Percentiles rank a stretch among this genome's conserved stretches.
These are phyloP conservation scores for Phytopythium oedochilum DNA, from an alignment of 352 stramenopile genomes.

Conservation along the genomic window DNA sequence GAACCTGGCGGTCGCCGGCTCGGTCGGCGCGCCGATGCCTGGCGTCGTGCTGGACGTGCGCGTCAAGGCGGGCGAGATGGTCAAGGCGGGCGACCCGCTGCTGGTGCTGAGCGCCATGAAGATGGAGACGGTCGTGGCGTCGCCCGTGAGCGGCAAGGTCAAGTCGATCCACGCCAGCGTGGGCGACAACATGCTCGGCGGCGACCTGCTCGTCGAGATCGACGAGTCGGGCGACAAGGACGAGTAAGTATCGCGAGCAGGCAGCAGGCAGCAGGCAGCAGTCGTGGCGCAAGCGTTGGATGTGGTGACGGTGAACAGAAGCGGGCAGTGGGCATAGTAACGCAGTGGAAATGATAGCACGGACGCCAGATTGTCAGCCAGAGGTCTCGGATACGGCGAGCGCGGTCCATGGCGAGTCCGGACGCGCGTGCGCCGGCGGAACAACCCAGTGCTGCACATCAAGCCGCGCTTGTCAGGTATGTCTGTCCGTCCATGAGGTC, in stretches of 20 bases:
- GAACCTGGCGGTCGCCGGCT: conserved; percentile 61
- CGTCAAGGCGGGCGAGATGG: conserved; percentile 89
- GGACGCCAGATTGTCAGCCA: background rate
- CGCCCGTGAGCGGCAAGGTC: conserved; percentile 88
- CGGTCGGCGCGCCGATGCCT: conserved; percentile 96
- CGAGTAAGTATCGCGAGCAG: conserved; percentile 22
- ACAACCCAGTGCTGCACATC: conserved; percentile 1
- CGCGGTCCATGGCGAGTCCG: background rate
- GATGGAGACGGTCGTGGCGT: conserved; percentile 97
- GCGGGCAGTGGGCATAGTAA: too few relatives aligned
- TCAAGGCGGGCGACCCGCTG: conserved; percentile 92
- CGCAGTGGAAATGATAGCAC: background rate
- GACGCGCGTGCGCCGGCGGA: background rate
- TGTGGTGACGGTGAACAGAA: background rate
- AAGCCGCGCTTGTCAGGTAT: too few relatives aligned
- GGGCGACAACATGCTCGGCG: conserved; percentile 93
- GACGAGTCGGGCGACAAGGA: conserved; percentile 74
- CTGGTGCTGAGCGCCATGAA: conserved; percentile 97
- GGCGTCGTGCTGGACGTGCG: conserved; percentile 95
- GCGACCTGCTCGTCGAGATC: conserved; percentile 96
- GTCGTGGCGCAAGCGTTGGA: background rate
- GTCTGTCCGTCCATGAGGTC: background rate
- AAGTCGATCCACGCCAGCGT: conserved; percentile 89
- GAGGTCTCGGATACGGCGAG: background rate
- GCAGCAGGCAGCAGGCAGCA: background rate